These are phyloP conservation scores for Ustulina deusta DNA, from an alignment of 2,329 filamentous ascomycete genomes.

Conservation along the genomic window DNA sequence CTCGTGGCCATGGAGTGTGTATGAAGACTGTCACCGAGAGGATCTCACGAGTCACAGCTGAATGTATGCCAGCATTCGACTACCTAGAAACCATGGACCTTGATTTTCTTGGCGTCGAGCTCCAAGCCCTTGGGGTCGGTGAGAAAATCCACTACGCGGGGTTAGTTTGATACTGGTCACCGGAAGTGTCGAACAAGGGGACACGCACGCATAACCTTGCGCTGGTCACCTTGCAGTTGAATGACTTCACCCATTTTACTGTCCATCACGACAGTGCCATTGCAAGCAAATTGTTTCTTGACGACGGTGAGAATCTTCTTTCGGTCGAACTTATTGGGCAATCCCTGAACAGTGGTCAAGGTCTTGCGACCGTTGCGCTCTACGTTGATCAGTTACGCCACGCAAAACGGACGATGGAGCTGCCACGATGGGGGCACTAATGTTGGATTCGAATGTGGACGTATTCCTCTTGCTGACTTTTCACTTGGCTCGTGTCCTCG, in stretches of 20 bases:
- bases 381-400: slow-evolving; percentile 55
- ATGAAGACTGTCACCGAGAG: slow-evolving; percentile 4
- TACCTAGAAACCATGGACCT: slow-evolving; percentile 76
- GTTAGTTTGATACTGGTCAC: slow-evolving; percentile 21
- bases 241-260: slow-evolving; percentile 99
- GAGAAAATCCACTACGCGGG: slow-evolving; percentile 79
- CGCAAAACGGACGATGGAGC: neutral
- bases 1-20: slow-evolving; percentile 5
- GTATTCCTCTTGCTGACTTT: slow-evolving; percentile 94
- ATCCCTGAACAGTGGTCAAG: slow-evolving; percentile 98
- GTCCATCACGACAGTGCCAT: slow-evolving; percentile 98
- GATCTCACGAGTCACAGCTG: neutral
- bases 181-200: slow-evolving; percentile 1
- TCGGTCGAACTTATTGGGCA: slow-evolving; percentile 98
- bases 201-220: slow-evolving; percentile 83
- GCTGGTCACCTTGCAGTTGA: slow-evolving; percentile 98
- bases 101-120: slow-evolving; percentile 96
- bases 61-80: slow-evolving; percentile 23
- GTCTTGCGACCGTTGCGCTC: slow-evolving; percentile 99
- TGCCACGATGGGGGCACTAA: slow-evolving; percentile 63
- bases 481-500: slow-evolving; percentile 91
- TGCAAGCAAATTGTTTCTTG: slow-evolving; percentile 76
- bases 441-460: slow-evolving; percentile 99
- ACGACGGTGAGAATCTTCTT: slow-evolving; percentile 90
- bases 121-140: slow-evolving; percentile 93